These are phyloP conservation scores for Rasamsonia emersonii DNA, from an alignment of 2,329 filamentous ascomycete genomes.

Conservation along the genomic window DNA sequence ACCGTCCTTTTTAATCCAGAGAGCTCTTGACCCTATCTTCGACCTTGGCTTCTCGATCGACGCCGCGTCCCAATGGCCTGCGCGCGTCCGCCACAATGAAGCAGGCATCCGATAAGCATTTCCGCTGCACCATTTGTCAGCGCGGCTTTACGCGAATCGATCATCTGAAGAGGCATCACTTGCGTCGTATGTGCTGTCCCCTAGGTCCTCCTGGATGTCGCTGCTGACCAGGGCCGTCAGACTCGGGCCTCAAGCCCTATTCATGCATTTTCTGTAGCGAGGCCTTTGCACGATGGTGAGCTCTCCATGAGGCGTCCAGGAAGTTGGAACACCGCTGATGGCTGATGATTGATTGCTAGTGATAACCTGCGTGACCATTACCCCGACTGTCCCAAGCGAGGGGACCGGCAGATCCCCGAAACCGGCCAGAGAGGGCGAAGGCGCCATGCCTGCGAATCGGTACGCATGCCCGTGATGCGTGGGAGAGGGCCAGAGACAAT, in stretches of 20 bases:
- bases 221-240: slow-evolving; percentile 16
- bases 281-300: slow-evolving; percentile 38
- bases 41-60: too few relatives aligned
- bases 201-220: slow-evolving; percentile 7
- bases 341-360: slow-evolving; percentile 17
- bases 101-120: slow-evolving; percentile 30
- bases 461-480: slow-evolving; percentile 14
- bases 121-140: slow-evolving; percentile 36
- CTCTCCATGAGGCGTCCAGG: slow-evolving; percentile 6
- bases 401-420: slow-evolving; percentile 36
- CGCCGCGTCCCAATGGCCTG: too few relatives aligned
- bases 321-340: slow-evolving; percentile 1
- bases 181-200: slow-evolving; percentile 31
- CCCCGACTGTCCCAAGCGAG: slow-evolving; percentile 32
- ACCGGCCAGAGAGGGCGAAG: slow-evolving; percentile 38
- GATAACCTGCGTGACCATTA: slow-evolving; percentile 42
- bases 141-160: slow-evolving; percentile 40
- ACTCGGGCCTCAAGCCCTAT: slow-evolving; percentile 41
- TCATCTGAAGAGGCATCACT: slow-evolving; percentile 40
- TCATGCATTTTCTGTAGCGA: slow-evolving; percentile 38
- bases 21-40: too few relatives aligned
- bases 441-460: slow-evolving; percentile 41
- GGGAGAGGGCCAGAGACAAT: neutral
- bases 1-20: too few relatives aligned
- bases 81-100: too few relatives aligned